A percentile compares a stretch with the other conserved stretches of the same genome.
Conservation (phyloP, 768 basidiomycete species). For the Collybia nuda region DNA sequence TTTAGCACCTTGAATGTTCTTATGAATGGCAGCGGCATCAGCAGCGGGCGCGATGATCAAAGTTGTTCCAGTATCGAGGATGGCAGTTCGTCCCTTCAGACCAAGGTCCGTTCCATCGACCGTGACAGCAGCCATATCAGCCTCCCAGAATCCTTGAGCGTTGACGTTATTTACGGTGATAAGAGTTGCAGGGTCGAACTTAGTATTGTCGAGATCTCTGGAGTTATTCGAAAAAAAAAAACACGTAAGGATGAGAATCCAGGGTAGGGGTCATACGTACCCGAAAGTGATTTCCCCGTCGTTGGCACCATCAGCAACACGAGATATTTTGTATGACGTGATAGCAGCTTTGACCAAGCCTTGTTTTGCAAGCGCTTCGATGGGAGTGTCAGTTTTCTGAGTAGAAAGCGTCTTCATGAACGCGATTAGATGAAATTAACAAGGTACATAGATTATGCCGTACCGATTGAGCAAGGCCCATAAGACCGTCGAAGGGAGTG, state of each 20-base stretch:
- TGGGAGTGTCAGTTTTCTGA: slow-evolving; percentile 63
- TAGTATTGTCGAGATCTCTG: slow-evolving; percentile 62
- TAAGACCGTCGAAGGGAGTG: slow-evolving; percentile 68
- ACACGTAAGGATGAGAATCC: not conserved
- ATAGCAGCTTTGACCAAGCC: slow-evolving; percentile 64
- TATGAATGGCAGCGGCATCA: slow-evolving; percentile 41
- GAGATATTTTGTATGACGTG: slow-evolving; percentile 79
- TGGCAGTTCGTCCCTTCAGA: slow-evolving; percentile 65
- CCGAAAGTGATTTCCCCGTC: slow-evolving; percentile 87
- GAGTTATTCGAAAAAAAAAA: not conserved
- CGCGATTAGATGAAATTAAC: not conserved
- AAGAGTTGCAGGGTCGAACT: slow-evolving; percentile 63
- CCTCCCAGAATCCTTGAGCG: slow-evolving; percentile 80
- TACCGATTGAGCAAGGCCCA: slow-evolving; percentile 77
- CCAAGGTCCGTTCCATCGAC: slow-evolving; percentile 56
- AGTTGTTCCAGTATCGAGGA: slow-evolving; percentile 65
- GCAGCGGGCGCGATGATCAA: slow-evolving; percentile 44
- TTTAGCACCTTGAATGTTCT: slow-evolving; percentile 40
- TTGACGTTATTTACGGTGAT: slow-evolving; percentile 65
- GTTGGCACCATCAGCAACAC: slow-evolving; percentile 64
- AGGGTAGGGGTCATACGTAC: slow-evolving; percentile 17
- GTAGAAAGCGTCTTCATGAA: slow-evolving; percentile 54
- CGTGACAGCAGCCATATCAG: slow-evolving; percentile 52
- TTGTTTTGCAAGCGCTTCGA: slow-evolving; percentile 62
- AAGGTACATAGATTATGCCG: slow-evolving; percentile 15